Evolutionary conservation across 2,329 filamentous ascomycete genomes (phyloP).

Genomic region (Curvularia eragrostidis): DNA sequence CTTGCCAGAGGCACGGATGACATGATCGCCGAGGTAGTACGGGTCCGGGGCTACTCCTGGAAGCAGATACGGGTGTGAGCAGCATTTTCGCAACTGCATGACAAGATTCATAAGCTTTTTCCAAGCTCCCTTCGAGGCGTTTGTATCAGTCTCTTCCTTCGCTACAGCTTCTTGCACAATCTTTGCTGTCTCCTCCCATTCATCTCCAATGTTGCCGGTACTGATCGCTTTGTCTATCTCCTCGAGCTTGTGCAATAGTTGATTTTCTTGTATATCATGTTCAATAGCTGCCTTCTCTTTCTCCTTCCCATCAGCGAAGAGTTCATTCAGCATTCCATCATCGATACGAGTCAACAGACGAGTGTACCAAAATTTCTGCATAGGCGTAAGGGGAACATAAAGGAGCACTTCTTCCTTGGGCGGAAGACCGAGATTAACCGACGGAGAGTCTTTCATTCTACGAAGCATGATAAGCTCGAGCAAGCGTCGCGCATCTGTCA

Average conservation of each 20-base stretch:
- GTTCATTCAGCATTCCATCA: constrained; percentile 58
- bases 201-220: constrained; percentile 24
- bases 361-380: constrained; percentile 66
- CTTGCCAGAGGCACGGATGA: constrained; percentile 62
- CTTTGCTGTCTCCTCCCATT: constrained; percentile 78
- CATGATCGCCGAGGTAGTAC: constrained; percentile 55
- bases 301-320: constrained; percentile 58
- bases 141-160: constrained; percentile 44
- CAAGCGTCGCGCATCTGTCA: constrained; percentile 60
- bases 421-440: constrained; percentile 62
- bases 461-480: constrained; percentile 66
- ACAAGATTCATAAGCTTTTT: constrained; percentile 61
- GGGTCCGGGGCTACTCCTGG: constrained; percentile 55
- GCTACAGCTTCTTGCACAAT: constrained; percentile 89
- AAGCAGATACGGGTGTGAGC: constrained; percentile 62
- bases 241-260: constrained; percentile 44
- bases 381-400: constrained; percentile 63
- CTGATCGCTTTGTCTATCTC: constrained; percentile 40
- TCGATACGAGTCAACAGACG: constrained; percentile 63
- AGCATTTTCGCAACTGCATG: constrained; percentile 64
- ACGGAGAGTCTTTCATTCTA: constrained; percentile 63
- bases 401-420: constrained; percentile 64
- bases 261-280: constrained; percentile 48
- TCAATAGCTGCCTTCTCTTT: constrained; percentile 53
- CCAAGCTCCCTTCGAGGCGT: constrained; percentile 52